Evolutionary conservation across 2,329 filamentous ascomycete genomes (phyloP), one percentile per base, ranked within the genome.

Genomic region (Ascochyta pisi): DNA sequence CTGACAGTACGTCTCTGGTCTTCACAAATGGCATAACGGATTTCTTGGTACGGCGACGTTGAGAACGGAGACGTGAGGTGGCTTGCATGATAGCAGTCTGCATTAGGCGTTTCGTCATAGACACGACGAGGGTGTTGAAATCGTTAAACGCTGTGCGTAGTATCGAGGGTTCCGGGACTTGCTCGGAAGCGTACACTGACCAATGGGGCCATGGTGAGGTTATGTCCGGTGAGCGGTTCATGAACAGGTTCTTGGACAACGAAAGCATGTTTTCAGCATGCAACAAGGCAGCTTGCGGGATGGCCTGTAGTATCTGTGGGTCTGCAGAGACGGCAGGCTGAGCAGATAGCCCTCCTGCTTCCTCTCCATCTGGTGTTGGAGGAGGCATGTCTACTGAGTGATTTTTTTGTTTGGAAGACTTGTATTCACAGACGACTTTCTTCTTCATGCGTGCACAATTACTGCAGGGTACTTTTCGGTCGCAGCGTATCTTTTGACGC

Each of bases 91-190:
- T 77, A 0, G 86, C 80, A 0, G 89, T 85, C 42, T 90, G 85
- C 2, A 95, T 79, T 1, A 96, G 76, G 12, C 90, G 83, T 55
- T 84, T 85, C 0, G 90, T 93, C 13, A 95, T 63, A 49, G 84
- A 89, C 1, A 89, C 72, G 0, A 84, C 80, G 2, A 96, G 74
- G 8, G 84, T 84, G 66, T 92, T 83, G 40, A 96, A 88, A 64
- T 95, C 91, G 5, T 85, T 82, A n/a, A 96, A 82, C 0, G 90
- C 87, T 1, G 90, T 92, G 6, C 87, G 84, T 63, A 89, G 87
- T 22, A 96, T 84, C 0, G 89, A 86, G 0, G 92, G 92, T 3
- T 79, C 79, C 52, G 49, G 45, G 7, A 65, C 60, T 19, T 66
- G 50, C 8, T 69, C 68, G 1, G 66, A 66, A 4, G 50, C 59